Evolutionary conservation across 805 yeast genomes (phyloP).

Genomic region (Clavispora fructus): DNA sequence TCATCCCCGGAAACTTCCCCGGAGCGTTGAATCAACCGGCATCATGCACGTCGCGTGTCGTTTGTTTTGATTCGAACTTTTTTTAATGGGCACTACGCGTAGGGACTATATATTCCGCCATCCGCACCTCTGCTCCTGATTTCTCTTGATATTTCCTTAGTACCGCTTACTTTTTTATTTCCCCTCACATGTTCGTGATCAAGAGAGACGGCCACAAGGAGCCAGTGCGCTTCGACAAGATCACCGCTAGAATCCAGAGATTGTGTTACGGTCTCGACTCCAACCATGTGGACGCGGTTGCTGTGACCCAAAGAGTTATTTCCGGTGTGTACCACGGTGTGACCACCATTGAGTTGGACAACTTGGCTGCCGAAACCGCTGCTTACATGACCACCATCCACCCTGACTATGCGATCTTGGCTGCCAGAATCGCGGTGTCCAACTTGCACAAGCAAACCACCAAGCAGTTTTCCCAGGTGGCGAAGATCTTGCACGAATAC

Average conservation of each 20-base stretch:
- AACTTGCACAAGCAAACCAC: conserved; percentile 93
- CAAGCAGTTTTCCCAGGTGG: conserved; percentile 74
- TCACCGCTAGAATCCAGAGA: conserved; percentile 87
- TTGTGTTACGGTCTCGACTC: conserved; percentile 92
- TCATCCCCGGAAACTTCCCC: no score
- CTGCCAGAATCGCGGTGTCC: conserved; percentile 93
- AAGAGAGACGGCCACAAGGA: conserved; percentile 94
- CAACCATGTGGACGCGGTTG: conserved; percentile 88
- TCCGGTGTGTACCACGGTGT: conserved; percentile 98
- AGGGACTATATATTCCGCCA: conserved; percentile 6
- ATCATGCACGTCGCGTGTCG: conserved; percentile 5
- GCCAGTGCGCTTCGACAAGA: conserved; percentile 92
- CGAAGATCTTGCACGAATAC: conserved; percentile 67
- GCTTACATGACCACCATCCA: conserved; percentile 96
- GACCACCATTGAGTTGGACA: conserved; percentile 72
- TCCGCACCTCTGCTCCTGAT: not conserved
- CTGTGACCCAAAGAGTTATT: conserved; percentile 92
- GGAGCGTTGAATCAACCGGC: not conserved
- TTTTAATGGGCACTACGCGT: conserved; percentile 9
- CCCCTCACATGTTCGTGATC: conserved; percentile 61
- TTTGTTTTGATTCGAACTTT: conserved; percentile 2
- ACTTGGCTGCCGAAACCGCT: conserved; percentile 89
- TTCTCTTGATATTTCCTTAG: not conserved
- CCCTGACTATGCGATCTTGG: conserved; percentile 94
- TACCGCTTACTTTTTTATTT: not conserved